Base-by-base conservation (phyloP, 2,329 filamentous ascomycete species). In the Thelonectria discophora region DNA sequence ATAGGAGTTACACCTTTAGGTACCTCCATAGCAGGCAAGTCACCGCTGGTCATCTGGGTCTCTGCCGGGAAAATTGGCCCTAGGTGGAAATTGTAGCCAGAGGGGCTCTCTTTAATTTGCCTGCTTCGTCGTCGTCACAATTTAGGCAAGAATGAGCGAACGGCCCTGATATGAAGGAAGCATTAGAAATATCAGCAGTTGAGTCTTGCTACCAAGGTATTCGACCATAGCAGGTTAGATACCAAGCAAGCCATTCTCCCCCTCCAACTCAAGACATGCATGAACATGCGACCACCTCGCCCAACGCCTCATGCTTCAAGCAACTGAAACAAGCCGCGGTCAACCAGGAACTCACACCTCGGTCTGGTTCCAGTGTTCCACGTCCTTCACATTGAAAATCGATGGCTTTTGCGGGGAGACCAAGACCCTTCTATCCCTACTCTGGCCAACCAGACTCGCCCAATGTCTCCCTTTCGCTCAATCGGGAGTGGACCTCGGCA, bases 401-500 rank as follows among this genome's bases (percentile, higher is more conserved):
- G 8, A 30, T 6, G 27, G 5, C 45, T 49, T 55, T 56, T 56
- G 53, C 53, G 53, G 53, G 53, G 52, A 27, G 34, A 17, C 21
- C 12, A 42, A n/a, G 37, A 18, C 18, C 20, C 8, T 32, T 18
- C 53, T 13, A 9, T n/a, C 15, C 34, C 20, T 30, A 37, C 50
- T 39, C 50, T 40, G 43, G 17, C 47, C 43, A 46, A 46, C 43
- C 43, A 46, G 21, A 21, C 3, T 9, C 27, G 10, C 9, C 15
- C 47, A 49, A 34, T 49, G 10, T 34, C 27, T 9, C 21, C 10
- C 50, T 30, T 55, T 46, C 32, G 32, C 49, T 37, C 30, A 24
- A 32, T 50, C 62, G 64, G 51, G 61, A 64, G 65, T 71, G 70
- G 68, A 73, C 72, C 71, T 73, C 72, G 72, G 72, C 68, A 73